Conservation (phyloP, 2,329 filamentous ascomycete species). For the Fusarium sp. region DNA sequence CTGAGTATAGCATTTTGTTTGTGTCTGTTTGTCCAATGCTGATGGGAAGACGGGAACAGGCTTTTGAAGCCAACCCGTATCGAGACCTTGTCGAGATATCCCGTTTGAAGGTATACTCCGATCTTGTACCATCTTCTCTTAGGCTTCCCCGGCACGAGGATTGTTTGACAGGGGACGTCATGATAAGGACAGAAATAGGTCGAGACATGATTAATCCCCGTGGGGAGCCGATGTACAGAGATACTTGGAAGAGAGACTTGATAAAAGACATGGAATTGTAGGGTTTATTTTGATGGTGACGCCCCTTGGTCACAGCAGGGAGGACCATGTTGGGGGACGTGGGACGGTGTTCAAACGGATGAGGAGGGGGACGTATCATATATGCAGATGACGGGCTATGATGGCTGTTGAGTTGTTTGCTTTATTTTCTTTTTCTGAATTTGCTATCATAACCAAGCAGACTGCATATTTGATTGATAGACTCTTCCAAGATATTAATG, state of each 20-base stretch:
- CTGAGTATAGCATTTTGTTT: slow-evolving; percentile 11
- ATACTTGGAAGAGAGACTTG: neutral
- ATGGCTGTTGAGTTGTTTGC: neutral
- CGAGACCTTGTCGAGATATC: slow-evolving; percentile 15
- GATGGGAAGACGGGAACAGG: slow-evolving; percentile 24
- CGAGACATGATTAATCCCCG: slow-evolving; percentile 24
- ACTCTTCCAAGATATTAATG: neutral
- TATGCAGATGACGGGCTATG: neutral
- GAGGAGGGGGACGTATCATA: slow-evolving; percentile 6
- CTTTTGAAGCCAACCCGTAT: slow-evolving; percentile 17
- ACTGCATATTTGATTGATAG: neutral
- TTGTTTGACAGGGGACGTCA: slow-evolving; percentile 27
- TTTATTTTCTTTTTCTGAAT: neutral
- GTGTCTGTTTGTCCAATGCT: slow-evolving; percentile 27
- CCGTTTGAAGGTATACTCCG: slow-evolving; percentile 8
- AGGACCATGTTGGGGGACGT: slow-evolving; percentile 39
- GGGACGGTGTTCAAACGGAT: slow-evolving; percentile 38
- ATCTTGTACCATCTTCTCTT: slow-evolving; percentile 1
- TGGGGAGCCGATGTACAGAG: neutral
- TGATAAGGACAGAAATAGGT: slow-evolving; percentile 32
- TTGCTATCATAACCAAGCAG: too few relatives aligned
- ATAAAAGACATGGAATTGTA: neutral
- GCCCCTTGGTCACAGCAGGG: slow-evolving; percentile 35
- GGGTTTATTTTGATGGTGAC: neutral
- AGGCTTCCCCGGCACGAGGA: neutral